Percentiles rank a stretch among this genome's conserved stretches.
These are phyloP conservation scores for Alternaria sp. DNA, from an alignment of 2,329 filamentous ascomycete genomes.

Conservation along the genomic window DNA sequence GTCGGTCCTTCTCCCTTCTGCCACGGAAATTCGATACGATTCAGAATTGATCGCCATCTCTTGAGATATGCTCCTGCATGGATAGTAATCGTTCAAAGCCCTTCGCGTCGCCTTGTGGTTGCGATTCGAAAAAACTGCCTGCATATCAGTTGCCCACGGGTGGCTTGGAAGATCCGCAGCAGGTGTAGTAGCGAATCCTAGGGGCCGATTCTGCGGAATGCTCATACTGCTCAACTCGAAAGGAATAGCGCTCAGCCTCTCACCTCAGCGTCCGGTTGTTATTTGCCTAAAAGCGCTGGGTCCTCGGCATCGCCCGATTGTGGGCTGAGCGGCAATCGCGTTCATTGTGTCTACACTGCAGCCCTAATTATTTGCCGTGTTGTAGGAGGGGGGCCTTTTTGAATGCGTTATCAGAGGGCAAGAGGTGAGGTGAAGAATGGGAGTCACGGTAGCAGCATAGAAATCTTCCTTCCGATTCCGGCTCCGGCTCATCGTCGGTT, in stretches of 20 bases:
- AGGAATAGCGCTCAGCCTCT: conserved; percentile 8
- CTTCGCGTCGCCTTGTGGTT: background rate
- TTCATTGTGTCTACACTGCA: background rate
- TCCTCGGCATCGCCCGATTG: background rate
- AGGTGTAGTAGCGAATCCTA: conserved; percentile 5
- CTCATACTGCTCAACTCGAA: background rate
- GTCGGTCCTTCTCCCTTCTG: background rate
- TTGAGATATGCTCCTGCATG: background rate
- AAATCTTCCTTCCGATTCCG: background rate
- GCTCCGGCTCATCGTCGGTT: conserved; percentile 5
- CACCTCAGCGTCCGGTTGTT: conserved; percentile 2
- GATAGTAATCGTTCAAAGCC: background rate
- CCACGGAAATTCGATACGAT: background rate
- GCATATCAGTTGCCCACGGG: background rate
- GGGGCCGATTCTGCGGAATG: conserved; percentile 2
- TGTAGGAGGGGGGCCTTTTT: background rate
- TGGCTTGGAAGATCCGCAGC: background rate
- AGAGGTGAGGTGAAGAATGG: background rate
- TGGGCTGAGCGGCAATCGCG: conserved; percentile 3
- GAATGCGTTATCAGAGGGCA: background rate
- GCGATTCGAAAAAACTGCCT: background rate
- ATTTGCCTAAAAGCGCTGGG: background rate
- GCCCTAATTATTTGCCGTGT: background rate
- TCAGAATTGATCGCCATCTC: background rate
- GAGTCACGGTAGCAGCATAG: background rate